phyloP scores from a whole-genome alignment of 2,329 filamentous ascomycete genomes.

The Tothia fuscella region DNA sequence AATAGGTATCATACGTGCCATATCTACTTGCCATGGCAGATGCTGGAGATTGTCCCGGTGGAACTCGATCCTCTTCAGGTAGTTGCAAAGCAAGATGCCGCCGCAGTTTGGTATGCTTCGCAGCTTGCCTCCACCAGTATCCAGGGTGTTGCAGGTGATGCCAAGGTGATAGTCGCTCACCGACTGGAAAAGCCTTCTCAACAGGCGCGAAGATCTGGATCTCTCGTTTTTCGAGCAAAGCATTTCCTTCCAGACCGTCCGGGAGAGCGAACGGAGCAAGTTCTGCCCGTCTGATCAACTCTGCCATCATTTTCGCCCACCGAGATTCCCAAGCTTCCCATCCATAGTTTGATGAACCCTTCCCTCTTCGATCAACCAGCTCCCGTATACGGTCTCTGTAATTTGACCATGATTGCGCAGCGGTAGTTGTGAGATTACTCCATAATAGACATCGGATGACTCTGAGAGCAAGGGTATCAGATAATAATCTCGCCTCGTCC shows the following conservation, averaged over 20 bases:
- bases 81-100: slow-evolving; percentile 42
- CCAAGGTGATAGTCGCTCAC: slow-evolving; percentile 44
- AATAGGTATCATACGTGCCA: slow-evolving; percentile 46
- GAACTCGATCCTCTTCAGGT: slow-evolving; percentile 45
- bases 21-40: slow-evolving; percentile 42
- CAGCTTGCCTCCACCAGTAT: slow-evolving; percentile 47
- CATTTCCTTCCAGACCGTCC: slow-evolving; percentile 14
- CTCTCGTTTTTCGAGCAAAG: slow-evolving; percentile 20
- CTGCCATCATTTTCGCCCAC: slow-evolving; percentile 50
- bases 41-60: slow-evolving; percentile 43
- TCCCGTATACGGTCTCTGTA: slow-evolving; percentile 65
- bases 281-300: slow-evolving; percentile 43
- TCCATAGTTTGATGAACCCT: slow-evolving; percentile 78
- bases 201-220: slow-evolving; percentile 33
- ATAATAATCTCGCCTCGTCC: slow-evolving; percentile 81
- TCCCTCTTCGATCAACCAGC: slow-evolving; percentile 70
- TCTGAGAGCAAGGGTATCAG: slow-evolving; percentile 70
- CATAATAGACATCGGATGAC: slow-evolving; percentile 73
- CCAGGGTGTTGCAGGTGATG: slow-evolving; percentile 49
- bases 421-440: slow-evolving; percentile 64
- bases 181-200: slow-evolving; percentile 38
- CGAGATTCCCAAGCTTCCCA: slow-evolving; percentile 90
- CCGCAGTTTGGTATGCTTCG: slow-evolving; percentile 38
- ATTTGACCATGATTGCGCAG: slow-evolving; percentile 66
- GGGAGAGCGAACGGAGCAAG: slow-evolving; percentile 31